phyloP scores from a whole-genome alignment of 371 early-diverging fungal species.

The Mortierella sp. region DNA sequence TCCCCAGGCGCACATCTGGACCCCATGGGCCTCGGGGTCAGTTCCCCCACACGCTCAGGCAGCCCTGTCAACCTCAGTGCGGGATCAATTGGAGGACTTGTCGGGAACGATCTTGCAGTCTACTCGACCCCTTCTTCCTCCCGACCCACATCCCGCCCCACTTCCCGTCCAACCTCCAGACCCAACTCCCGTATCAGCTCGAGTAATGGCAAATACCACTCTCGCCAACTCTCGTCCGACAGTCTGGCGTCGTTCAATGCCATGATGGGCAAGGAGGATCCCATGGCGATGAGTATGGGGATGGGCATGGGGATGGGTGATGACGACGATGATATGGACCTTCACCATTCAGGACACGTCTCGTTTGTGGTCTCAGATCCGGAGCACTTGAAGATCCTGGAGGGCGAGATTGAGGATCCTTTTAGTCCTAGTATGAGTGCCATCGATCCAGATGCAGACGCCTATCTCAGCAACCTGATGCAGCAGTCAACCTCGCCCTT shows the following conservation, averaged over 20 bases:
- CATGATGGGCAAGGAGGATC: slow-evolving; percentile 46
- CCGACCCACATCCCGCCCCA: slow-evolving; percentile 39
- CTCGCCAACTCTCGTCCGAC: slow-evolving; percentile 48
- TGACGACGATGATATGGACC: slow-evolving; percentile 21
- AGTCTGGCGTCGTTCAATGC: slow-evolving; percentile 50
- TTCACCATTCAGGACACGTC: slow-evolving; percentile 38
- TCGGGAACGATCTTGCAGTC: slow-evolving; percentile 23
- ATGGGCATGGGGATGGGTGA: slow-evolving; percentile 1
- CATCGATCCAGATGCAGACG: slow-evolving; percentile 46
- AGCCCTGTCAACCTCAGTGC: slow-evolving; percentile 45
- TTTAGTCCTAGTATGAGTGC: slow-evolving; percentile 55
- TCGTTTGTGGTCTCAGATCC: slow-evolving; percentile 55
- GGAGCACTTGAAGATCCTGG: slow-evolving; percentile 41
- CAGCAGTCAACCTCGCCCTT: slow-evolving; percentile 42
- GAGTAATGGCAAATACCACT: slow-evolving; percentile 43
- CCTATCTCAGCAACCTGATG: slow-evolving; percentile 42
- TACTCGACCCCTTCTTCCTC: slow-evolving; percentile 54
- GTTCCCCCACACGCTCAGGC: slow-evolving; percentile 37
- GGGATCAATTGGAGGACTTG: slow-evolving; percentile 20
- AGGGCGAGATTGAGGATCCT: slow-evolving; percentile 55
- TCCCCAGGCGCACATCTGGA: slow-evolving; percentile 42
- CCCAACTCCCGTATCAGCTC: slow-evolving; percentile 35
- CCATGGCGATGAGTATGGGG: neutral
- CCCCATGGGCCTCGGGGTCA: neutral
- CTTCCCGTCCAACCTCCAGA: slow-evolving; percentile 40